Conservation (phyloP, 2,329 filamentous ascomycete species). For the Xylariaceae sp. region DNA sequence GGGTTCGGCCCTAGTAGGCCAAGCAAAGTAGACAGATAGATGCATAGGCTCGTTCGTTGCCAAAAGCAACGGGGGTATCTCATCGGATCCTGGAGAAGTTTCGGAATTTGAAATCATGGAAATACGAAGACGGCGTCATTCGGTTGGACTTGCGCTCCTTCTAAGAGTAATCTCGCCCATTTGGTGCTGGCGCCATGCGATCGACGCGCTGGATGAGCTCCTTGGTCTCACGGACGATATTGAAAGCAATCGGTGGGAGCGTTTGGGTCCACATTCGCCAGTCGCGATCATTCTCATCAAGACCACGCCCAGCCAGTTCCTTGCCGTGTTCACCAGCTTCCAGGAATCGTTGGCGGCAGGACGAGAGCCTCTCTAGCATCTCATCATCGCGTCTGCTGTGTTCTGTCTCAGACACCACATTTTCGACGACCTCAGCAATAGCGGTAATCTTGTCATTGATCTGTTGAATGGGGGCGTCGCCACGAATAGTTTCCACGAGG, state of each 20-base stretch:
- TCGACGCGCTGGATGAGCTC: conserved; percentile 57
- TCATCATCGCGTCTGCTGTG: conserved; percentile 48
- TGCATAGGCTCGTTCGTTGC: too few relatives aligned
- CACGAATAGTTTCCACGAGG: conserved; percentile 70
- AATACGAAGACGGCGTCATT: conserved; percentile 19
- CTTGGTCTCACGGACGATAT: conserved; percentile 78
- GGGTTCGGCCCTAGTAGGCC: too few relatives aligned
- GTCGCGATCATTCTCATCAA: conserved; percentile 49
- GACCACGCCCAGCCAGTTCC: conserved; percentile 51
- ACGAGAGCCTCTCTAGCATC: conserved; percentile 54
- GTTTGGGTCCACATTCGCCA: conserved; percentile 65
- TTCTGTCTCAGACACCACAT: conserved; percentile 65
- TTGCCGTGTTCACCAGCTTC: conserved; percentile 60
- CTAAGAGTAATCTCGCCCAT: conserved; percentile 45
- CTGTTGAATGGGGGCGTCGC: conserved; percentile 57
- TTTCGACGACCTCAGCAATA: conserved; percentile 67
- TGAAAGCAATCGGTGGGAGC: conserved; percentile 80
- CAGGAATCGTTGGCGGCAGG: conserved; percentile 62
- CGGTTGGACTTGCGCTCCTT: conserved; percentile 15
- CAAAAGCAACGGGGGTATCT: conserved; percentile 16
- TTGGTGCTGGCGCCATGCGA: conserved; percentile 33
- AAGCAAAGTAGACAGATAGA: too few relatives aligned
- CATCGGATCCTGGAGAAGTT: conserved; percentile 10
- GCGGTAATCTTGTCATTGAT: conserved; percentile 67
- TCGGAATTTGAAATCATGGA: conserved; percentile 15